phyloP scores from a whole-genome alignment of 352 stramenopile genomes.

The Phytophthora sansomeana region DNA sequence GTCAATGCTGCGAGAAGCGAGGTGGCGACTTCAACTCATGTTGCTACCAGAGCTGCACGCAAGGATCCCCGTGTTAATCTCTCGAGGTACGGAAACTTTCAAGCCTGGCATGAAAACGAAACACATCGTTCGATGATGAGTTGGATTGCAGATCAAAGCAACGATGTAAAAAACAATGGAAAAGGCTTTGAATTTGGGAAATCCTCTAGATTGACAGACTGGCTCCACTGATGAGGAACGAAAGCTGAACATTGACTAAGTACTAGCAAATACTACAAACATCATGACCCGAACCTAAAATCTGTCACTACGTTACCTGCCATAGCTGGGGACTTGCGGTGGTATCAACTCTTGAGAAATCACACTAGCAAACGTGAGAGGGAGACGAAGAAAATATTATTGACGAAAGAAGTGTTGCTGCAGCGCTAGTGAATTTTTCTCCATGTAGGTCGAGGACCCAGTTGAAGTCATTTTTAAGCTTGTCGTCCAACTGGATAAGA shows the following conservation, averaged over 20 bases:
- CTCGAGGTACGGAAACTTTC: too few relatives aligned
- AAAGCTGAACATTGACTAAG: constrained; percentile 2
- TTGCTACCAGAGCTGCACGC: too few relatives aligned
- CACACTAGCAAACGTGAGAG: constrained; percentile 3
- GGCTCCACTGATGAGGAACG: constrained; percentile 12
- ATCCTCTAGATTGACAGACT: neutral
- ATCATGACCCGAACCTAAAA: constrained; percentile 21
- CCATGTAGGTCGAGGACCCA: constrained; percentile 14
- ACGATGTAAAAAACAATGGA: too few relatives aligned
- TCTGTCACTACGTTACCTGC: constrained; percentile 14
- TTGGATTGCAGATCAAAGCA: too few relatives aligned
- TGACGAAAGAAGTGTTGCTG: neutral
- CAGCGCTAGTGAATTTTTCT: constrained; percentile 7
- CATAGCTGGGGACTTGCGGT: constrained; percentile 12
- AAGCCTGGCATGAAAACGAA: too few relatives aligned
- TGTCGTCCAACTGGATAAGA: neutral
- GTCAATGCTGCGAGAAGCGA: too few relatives aligned
- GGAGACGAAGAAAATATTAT: neutral
- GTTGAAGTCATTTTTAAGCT: constrained; percentile 1
- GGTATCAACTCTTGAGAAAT: constrained; percentile 12
- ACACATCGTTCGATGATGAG: too few relatives aligned
- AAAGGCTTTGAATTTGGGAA: too few relatives aligned
- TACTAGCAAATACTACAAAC: neutral
- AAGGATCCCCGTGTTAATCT: too few relatives aligned
- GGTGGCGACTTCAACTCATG: too few relatives aligned